A percentile compares a stretch with the other conserved stretches of the same genome.
Evolutionary conservation across 2,329 filamentous ascomycete species (phyloP).

Genomic region (Didymella arachidicola): DNA sequence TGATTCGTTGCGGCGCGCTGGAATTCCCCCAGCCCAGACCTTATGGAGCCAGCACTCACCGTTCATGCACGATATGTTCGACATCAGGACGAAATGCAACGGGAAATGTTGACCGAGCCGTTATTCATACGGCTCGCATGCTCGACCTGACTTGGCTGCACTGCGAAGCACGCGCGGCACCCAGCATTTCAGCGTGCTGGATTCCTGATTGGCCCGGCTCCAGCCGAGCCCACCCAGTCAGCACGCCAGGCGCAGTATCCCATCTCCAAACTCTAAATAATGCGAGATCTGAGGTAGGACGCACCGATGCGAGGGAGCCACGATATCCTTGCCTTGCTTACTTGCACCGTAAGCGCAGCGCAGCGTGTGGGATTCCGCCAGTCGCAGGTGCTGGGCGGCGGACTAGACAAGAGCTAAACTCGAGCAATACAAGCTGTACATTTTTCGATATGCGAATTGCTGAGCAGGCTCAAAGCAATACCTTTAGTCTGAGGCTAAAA

Average conservation of each 20-base stretch:
- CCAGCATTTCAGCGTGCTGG: no score
- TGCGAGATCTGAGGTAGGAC: conserved; percentile 13
- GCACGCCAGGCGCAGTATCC: neutral
- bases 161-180: neutral
- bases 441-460: no score
- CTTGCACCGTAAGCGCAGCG: neutral
- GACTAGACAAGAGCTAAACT: neutral
- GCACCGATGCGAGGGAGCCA: conserved; percentile 2
- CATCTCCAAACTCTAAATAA: neutral
- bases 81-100: conserved; percentile 8
- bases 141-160: neutral
- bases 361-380: neutral
- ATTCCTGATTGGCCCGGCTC: conserved; percentile 16
- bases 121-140: neutral
- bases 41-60: neutral
- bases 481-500: neutral
- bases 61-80: neutral
- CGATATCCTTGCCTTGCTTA: conserved; percentile 3
- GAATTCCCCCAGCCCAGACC: neutral
- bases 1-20: neutral
- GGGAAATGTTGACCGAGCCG: conserved; percentile 6
- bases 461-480: no score
- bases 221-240: conserved; percentile 1
- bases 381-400: neutral
- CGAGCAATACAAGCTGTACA: no score